Evolutionary conservation across 1,284 basidiomycete species (phyloP).

Genomic region (Stygiomarasmius scandens): DNA sequence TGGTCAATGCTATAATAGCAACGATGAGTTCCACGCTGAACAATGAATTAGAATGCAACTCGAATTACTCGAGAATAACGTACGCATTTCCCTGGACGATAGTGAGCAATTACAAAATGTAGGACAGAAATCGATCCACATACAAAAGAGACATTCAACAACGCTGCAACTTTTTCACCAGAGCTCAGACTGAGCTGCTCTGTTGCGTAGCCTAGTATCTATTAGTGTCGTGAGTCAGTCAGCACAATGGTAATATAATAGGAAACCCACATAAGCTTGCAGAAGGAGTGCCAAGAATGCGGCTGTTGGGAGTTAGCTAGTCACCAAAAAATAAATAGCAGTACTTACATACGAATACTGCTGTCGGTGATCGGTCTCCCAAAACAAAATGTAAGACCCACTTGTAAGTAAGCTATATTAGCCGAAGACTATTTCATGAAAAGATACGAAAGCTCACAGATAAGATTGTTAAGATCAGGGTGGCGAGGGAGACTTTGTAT

Average conservation of each 20-base stretch:
- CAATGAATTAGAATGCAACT: not conserved
- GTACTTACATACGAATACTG: conserved; percentile 6
- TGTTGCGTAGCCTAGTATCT: conserved; percentile 8
- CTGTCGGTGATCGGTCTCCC: not conserved
- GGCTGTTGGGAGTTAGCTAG: not conserved
- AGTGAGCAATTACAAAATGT: no score
- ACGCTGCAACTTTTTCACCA: conserved; percentile 6
- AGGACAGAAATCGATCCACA: no score
- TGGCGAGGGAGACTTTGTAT: not conserved
- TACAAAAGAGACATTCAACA: conserved; percentile 8
- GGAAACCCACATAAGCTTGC: not conserved
- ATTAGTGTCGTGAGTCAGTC: not conserved
- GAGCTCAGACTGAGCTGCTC: conserved; percentile 4
- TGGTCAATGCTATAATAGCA: conserved; percentile 6
- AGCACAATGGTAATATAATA: not conserved
- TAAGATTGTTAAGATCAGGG: not conserved
- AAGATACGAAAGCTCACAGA: not conserved
- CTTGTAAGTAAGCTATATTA: not conserved
- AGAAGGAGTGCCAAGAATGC: conserved; percentile 5
- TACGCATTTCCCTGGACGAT: not conserved
- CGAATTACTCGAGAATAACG: not conserved
- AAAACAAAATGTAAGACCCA: conserved; percentile 4
- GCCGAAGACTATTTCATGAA: not conserved
- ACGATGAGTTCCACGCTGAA: not conserved
- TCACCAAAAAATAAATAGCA: not conserved